Evolutionary conservation across 768 basidiomycete species (phyloP).

Genomic region (Collybiopsis luxurians): DNA sequence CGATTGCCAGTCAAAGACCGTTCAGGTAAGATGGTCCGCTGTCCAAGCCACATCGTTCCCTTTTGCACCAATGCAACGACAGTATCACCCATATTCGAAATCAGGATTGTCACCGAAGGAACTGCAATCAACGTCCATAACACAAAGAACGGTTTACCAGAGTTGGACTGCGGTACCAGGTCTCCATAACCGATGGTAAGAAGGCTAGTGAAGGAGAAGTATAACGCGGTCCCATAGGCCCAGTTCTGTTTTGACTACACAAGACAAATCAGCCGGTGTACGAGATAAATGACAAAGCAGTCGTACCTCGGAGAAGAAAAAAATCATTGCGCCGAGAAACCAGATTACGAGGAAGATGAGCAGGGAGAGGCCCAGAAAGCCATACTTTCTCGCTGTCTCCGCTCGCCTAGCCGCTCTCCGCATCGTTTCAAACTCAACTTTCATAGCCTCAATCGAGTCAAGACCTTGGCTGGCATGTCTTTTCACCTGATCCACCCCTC

Average conservation of each 20-base stretch:
- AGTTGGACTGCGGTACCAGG: constrained; percentile 30
- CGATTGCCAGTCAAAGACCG: not conserved
- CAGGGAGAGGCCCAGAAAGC: constrained; percentile 24
- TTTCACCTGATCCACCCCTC: constrained; percentile 15
- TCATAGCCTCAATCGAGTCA: not conserved
- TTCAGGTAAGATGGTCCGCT: constrained; percentile 27
- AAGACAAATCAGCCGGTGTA: constrained; percentile 1
- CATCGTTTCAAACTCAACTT: constrained; percentile 37
- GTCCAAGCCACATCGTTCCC: constrained; percentile 27
- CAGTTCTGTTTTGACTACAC: constrained; percentile 24
- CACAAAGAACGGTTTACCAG: constrained; percentile 40
- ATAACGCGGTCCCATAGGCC: constrained; percentile 37
- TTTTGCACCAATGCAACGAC: constrained; percentile 37
- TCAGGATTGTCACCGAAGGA: constrained; percentile 38
- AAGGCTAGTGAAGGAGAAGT: constrained; percentile 36
- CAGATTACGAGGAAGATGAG: constrained; percentile 27
- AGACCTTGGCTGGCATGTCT: not conserved
- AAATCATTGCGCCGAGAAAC: constrained; percentile 35
- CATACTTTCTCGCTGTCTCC: constrained; percentile 24
- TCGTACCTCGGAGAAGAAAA: constrained; percentile 31
- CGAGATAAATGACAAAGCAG: not conserved
- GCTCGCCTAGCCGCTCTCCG: constrained; percentile 25
- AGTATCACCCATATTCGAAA: constrained; percentile 48
- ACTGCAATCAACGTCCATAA: constrained; percentile 39
- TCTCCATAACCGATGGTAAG: constrained; percentile 43